These are phyloP conservation scores for Cryptococcus amylolentus DNA, from an alignment of 1,284 basidiomycete genomes.

Conservation along the genomic window DNA sequence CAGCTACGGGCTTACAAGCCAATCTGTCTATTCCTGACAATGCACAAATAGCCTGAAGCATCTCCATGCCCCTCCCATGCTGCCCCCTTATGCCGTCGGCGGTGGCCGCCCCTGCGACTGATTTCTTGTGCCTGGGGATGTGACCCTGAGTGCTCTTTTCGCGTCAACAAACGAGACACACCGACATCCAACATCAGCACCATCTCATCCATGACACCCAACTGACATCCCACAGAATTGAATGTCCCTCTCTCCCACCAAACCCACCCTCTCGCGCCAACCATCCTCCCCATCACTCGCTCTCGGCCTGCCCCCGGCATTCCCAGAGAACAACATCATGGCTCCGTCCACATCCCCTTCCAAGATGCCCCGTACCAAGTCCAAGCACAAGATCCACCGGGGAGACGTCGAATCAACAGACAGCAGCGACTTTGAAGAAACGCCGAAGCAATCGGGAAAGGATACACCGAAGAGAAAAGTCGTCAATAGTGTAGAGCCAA, in stretches of 20 bases:
- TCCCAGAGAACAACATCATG: conserved; percentile 28
- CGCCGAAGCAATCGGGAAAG: background rate
- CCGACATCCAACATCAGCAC: background rate
- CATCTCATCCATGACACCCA: background rate
- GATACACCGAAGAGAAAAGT: conserved; percentile 31
- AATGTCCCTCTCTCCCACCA: conserved; percentile 17
- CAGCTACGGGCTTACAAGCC: too few species aligned
- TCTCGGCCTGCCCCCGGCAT: conserved; percentile 31
- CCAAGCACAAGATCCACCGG: conserved; percentile 22
- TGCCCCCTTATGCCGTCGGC: background rate
- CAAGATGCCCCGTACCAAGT: conserved; percentile 16
- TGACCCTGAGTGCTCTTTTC: background rate
- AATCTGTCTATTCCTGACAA: too few species aligned
- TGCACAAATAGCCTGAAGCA: too few species aligned
- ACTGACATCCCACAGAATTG: background rate
- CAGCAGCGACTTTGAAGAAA: conserved; percentile 20
- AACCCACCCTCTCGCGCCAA: conserved; percentile 28
- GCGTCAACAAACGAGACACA: background rate
- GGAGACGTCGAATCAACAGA: conserved; percentile 37
- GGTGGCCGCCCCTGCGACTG: background rate
- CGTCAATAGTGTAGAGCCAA: conserved; percentile 17
- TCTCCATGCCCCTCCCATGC: too few species aligned
- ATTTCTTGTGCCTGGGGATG: background rate
- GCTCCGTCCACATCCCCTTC: conserved; percentile 15
- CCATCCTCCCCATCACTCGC: conserved; percentile 33